Evolutionary conservation across 768 basidiomycete genomes (phyloP).

Genomic region (Hericium alpestre): DNA sequence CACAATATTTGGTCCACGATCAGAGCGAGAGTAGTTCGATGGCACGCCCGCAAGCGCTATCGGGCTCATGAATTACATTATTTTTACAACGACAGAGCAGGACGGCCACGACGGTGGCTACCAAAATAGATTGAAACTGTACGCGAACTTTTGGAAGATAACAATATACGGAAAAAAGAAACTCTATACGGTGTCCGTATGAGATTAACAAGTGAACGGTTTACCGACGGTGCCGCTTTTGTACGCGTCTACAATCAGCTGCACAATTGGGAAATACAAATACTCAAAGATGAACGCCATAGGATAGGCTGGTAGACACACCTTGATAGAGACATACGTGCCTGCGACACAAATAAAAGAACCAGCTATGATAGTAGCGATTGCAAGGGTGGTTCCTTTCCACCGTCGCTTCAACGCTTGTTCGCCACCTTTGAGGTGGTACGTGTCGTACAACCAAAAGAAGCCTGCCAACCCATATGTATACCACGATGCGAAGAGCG

Average conservation of each 20-base stretch:
- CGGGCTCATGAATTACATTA: too few species aligned
- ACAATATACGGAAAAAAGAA: not conserved
- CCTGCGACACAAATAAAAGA: slow-evolving; percentile 44
- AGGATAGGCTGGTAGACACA: slow-evolving; percentile 3
- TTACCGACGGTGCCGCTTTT: not conserved
- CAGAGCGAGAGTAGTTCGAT: too few species aligned
- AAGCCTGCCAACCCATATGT: slow-evolving; percentile 45
- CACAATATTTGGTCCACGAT: too few species aligned
- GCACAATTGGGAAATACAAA: not conserved
- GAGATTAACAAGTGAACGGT: not conserved
- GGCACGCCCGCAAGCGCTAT: too few species aligned
- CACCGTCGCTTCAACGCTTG: slow-evolving; percentile 23
- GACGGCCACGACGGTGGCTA: too few species aligned
- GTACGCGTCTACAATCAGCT: not conserved
- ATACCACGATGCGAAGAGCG: slow-evolving; percentile 50
- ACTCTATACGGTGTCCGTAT: not conserved
- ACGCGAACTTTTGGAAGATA: not conserved
- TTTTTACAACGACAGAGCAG: too few species aligned
- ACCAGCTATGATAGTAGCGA: slow-evolving; percentile 35
- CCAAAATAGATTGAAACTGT: not conserved
- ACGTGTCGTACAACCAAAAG: slow-evolving; percentile 43
- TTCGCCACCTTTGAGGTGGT: slow-evolving; percentile 30
- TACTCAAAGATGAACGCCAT: not conserved
- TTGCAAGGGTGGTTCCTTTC: slow-evolving; percentile 25
- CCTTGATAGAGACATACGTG: slow-evolving; percentile 43